Conservation (phyloP, 768 basidiomycete species). For the Boletus huronensis region DNA sequence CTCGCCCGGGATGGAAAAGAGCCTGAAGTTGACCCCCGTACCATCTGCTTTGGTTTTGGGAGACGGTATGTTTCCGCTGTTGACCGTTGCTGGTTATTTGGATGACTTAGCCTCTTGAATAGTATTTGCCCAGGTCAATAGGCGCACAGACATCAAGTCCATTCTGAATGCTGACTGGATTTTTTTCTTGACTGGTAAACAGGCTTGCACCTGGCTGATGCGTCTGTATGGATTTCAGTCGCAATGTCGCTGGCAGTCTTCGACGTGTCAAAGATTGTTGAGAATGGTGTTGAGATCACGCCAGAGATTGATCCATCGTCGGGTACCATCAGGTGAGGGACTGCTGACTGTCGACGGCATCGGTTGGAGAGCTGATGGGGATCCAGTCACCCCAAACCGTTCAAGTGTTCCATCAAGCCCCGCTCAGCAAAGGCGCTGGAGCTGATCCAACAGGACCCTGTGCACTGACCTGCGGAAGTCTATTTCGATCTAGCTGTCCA, state of each 20-base stretch:
- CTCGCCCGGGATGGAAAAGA: conserved; percentile 34
- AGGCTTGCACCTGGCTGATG: conserved; percentile 51
- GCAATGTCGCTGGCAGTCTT: conserved; percentile 47
- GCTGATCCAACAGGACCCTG: conserved; percentile 47
- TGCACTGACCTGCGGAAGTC: conserved; percentile 14
- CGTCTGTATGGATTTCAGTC: conserved; percentile 44
- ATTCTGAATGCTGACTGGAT: conserved; percentile 24
- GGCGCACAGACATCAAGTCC: background rate
- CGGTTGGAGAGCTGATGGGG: background rate
- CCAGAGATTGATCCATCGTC: conserved; percentile 56
- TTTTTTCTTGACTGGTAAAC: conserved; percentile 15
- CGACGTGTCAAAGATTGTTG: conserved; percentile 42
- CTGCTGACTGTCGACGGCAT: background rate
- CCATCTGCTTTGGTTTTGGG: conserved; percentile 68
- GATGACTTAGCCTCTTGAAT: conserved; percentile 1
- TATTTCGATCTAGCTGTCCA: background rate
- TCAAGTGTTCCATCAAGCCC: conserved; percentile 58
- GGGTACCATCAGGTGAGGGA: conserved; percentile 57
- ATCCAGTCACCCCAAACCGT: conserved; percentile 56
- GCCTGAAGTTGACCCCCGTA: conserved; percentile 55
- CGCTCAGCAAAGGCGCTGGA: conserved; percentile 54
- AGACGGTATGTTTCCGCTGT: conserved; percentile 41
- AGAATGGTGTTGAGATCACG: conserved; percentile 45
- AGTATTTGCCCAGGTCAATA: conserved; percentile 30
- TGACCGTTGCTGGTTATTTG: background rate